These are phyloP conservation scores for Tinospora cordifolia DNA, from an alignment of 164 flowering plant species.

Conservation along the genomic window DNA sequence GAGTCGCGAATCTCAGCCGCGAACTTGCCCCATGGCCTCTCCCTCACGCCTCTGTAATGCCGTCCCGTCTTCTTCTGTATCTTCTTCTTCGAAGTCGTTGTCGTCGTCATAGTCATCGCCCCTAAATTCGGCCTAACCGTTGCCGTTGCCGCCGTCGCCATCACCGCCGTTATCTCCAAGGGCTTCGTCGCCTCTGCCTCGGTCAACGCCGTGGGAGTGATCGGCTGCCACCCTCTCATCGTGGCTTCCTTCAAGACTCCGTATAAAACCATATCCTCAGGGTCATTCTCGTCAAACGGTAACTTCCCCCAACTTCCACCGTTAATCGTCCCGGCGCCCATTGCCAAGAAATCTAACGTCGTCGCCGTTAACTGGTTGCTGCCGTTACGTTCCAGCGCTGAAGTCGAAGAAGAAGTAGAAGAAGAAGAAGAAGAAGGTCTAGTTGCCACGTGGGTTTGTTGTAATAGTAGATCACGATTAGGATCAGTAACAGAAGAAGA, in stretches of 20 bases:
- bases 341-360: conserved; percentile 12
- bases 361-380: not conserved
- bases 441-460: no score
- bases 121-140: not conserved
- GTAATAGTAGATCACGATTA: no score
- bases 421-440: no score
- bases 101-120: not conserved
- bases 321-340: not conserved
- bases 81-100: conserved; percentile 8
- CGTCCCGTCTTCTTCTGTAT: conserved; percentile 5
- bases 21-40: conserved; percentile 25
- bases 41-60: conserved; percentile 25
- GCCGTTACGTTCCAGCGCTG: not conserved
- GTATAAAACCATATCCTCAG: conserved; percentile 23
- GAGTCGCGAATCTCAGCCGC: conserved; percentile 30
- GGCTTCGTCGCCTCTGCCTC: not conserved
- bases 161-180: no score
- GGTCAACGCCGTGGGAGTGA: conserved; percentile 1
- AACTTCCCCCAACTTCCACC: conserved; percentile 20
- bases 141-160: not conserved
- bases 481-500: no score
- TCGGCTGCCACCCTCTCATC: conserved; percentile 14
- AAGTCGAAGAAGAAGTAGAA: not conserved
- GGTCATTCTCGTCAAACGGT: conserved; percentile 25
- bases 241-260: conserved; percentile 22